Conservation (phyloP, 805 yeast genomes). For the Ogataea ganodermae region DNA sequence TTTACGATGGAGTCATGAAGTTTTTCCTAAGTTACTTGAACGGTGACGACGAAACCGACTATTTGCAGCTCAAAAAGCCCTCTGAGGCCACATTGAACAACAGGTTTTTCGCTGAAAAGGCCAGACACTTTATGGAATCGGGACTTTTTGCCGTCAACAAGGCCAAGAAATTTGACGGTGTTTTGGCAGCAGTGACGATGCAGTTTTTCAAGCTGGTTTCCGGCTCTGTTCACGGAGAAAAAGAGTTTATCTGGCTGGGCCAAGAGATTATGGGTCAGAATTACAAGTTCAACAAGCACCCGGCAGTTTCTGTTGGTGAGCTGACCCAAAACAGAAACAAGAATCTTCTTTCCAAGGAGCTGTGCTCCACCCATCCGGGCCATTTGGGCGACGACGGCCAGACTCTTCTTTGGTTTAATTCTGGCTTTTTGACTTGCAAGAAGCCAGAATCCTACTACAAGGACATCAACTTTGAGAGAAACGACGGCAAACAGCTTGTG, state of each 20-base stretch:
- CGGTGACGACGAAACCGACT: slow-evolving; percentile 41
- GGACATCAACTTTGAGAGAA: slow-evolving; percentile 38
- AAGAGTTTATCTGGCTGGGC: slow-evolving; percentile 77
- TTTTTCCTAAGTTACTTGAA: slow-evolving; percentile 52
- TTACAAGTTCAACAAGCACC: slow-evolving; percentile 49
- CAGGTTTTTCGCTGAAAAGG: slow-evolving; percentile 44
- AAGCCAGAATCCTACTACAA: slow-evolving; percentile 41
- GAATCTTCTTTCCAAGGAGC: slow-evolving; percentile 40
- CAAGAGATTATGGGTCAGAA: slow-evolving; percentile 56
- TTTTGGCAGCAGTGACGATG: slow-evolving; percentile 44
- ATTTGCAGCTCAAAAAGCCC: slow-evolving; percentile 40
- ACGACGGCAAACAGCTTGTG: slow-evolving; percentile 27
- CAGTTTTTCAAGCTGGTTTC: slow-evolving; percentile 46
- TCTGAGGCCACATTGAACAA: slow-evolving; percentile 38
- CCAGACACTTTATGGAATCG: slow-evolving; percentile 49
- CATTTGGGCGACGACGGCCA: slow-evolving; percentile 55
- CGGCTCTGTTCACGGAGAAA: slow-evolving; percentile 72
- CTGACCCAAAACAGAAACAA: slow-evolving; percentile 29
- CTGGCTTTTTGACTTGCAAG: slow-evolving; percentile 66
- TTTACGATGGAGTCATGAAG: slow-evolving; percentile 42
- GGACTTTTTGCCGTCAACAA: slow-evolving; percentile 52
- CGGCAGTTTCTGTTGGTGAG: slow-evolving; percentile 61
- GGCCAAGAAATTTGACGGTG: slow-evolving; percentile 49
- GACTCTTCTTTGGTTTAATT: slow-evolving; percentile 65
- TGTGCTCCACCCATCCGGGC: slow-evolving; percentile 66